Evolutionary conservation across 2,329 filamentous ascomycete genomes (phyloP).

Genomic region (Knufia fluminis): DNA sequence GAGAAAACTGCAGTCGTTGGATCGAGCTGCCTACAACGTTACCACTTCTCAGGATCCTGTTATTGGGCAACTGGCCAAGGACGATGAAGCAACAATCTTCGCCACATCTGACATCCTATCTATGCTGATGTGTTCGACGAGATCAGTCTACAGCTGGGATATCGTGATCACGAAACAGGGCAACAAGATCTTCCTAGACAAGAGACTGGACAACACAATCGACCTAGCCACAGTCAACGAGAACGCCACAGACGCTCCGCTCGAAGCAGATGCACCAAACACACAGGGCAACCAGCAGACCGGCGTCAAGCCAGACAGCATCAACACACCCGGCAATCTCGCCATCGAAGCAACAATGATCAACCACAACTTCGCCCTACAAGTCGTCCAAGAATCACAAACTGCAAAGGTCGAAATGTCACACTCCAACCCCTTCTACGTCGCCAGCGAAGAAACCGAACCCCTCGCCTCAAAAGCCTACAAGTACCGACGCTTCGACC

Average conservation of each 20-base stretch:
- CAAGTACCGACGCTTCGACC: conserved; percentile 95
- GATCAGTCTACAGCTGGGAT: conserved; percentile 97
- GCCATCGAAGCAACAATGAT: conserved; percentile 98
- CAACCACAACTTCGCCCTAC: conserved; percentile 98
- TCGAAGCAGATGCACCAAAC: conserved; percentile 67
- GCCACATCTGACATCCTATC: conserved; percentile 94
- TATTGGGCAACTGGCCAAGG: conserved; percentile 93
- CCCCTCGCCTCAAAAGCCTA: conserved; percentile 93
- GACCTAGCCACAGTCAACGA: conserved; percentile 99
- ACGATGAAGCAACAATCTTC: conserved; percentile 92
- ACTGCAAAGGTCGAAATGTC: conserved; percentile 71
- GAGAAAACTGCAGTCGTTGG: conserved; percentile 68
- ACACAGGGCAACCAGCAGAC: conserved; percentile 25
- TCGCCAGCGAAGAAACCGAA: conserved; percentile 82
- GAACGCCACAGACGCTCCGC: conserved; percentile 88
- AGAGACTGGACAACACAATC: conserved; percentile 86
- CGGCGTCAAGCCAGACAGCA: conserved; percentile 72
- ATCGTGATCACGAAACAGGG: conserved; percentile 86
- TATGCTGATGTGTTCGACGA: conserved; percentile 97
- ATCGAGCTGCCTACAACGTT: conserved; percentile 95
- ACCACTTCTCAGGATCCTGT: conserved; percentile 93
- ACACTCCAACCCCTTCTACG: conserved; percentile 96
- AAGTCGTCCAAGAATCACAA: conserved; percentile 79
- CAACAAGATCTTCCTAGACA: conserved; percentile 98
- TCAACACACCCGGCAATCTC: conserved; percentile 88